These are phyloP conservation scores for Thymus mandschuricus DNA, from an alignment of 257 asterid species.

Conservation along the genomic window DNA sequence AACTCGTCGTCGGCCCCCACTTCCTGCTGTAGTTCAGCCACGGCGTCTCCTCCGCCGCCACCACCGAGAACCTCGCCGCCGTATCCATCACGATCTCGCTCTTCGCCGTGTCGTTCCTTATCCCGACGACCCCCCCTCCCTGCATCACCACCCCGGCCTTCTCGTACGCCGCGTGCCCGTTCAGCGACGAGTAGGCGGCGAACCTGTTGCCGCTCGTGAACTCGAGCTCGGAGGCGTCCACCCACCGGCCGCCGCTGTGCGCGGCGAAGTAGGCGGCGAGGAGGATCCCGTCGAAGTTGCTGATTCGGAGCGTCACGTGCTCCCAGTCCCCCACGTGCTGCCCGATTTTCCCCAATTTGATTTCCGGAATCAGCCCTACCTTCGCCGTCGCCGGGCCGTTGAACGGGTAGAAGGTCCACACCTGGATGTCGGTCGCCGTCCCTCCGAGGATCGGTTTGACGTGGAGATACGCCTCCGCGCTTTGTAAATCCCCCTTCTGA, in stretches of 20 bases:
- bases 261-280: conserved; percentile 58
- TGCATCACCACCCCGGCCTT: conserved; percentile 54
- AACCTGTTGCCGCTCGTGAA: conserved; percentile 53
- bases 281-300: conserved; percentile 74
- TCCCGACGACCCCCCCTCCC: conserved; percentile 56
- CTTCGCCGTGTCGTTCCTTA: conserved; percentile 66
- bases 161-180: conserved; percentile 66
- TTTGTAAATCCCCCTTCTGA: conserved; percentile 57
- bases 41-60: conserved; percentile 65
- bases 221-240: conserved; percentile 56
- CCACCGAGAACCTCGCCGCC: conserved; percentile 48
- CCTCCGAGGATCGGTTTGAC: conserved; percentile 71
- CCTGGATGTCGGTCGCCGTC: conserved; percentile 72
- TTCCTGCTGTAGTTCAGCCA: conserved; percentile 69
- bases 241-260: conserved; percentile 76
- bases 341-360: conserved; percentile 72
- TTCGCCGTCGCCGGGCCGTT: conserved; percentile 79
- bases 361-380: conserved; percentile 44
- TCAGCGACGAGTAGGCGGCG: conserved; percentile 62
- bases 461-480: conserved; percentile 71
- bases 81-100: conserved; percentile 61
- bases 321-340: conserved; percentile 97
- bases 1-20: conserved; percentile 75
- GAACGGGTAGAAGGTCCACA: conserved; percentile 84
- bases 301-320: conserved; percentile 79